Evolutionary conservation across 495 filamentous ascomycete genomes (phyloP).

Genomic region (Penicillium canariense): DNA sequence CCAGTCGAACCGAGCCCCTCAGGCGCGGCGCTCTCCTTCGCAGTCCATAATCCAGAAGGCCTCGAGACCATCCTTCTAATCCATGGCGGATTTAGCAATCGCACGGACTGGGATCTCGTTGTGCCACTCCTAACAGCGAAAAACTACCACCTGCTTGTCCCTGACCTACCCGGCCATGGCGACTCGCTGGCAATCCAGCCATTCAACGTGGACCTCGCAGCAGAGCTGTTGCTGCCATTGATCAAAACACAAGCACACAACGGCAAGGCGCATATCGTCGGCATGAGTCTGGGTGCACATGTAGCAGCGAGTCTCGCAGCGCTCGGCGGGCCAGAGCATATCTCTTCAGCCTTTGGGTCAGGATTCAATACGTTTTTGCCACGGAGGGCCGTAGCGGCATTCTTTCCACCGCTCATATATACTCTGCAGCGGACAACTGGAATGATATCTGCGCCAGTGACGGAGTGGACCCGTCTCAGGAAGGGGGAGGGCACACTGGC

Average conservation of each 20-base stretch:
- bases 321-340: not conserved
- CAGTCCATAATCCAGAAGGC: too few relatives aligned
- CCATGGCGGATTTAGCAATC: conserved; percentile 15
- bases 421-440: not conserved
- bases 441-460: not conserved
- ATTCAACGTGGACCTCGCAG: conserved; percentile 11
- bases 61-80: conserved; percentile 21
- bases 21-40: too few relatives aligned
- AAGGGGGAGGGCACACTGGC: not conserved
- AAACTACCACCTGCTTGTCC: conserved; percentile 17
- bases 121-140: conserved; percentile 7
- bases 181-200: conserved; percentile 9
- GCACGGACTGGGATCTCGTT: conserved; percentile 14
- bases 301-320: conserved; percentile 11
- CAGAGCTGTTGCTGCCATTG: not conserved
- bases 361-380: conserved; percentile 11
- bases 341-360: conserved; percentile 3
- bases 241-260: conserved; percentile 11
- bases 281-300: conserved; percentile 17
- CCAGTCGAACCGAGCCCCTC: too few relatives aligned
- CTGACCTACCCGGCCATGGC: conserved; percentile 22
- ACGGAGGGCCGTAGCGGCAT: not conserved
- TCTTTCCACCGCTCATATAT: not conserved
- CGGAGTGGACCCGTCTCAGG: not conserved
- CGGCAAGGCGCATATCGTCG: conserved; percentile 11